phyloP scores from a whole-genome alignment of 2,329 filamentous ascomycete genomes.

The Periconia macrospinosa region DNA sequence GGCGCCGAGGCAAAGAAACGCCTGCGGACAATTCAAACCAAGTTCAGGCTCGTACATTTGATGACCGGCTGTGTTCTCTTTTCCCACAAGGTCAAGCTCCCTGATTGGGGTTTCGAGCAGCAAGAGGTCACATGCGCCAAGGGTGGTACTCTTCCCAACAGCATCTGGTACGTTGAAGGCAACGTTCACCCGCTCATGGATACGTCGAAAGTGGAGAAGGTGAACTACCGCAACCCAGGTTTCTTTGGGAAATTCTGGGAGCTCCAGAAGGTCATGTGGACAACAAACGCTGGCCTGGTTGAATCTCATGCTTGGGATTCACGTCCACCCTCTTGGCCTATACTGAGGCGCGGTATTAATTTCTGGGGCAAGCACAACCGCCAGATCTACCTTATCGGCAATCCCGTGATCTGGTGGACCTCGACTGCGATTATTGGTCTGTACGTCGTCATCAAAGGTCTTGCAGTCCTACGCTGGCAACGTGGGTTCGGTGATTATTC shows the following conservation, averaged over 20 bases:
- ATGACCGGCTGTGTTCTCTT: conserved; percentile 98
- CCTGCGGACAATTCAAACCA: conserved; percentile 90
- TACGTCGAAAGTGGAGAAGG: conserved; percentile 70
- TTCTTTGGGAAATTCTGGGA: conserved; percentile 99
- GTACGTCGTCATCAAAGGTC: conserved; percentile 82
- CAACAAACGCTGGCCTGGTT: conserved; percentile 91
- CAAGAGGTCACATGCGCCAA: conserved; percentile 98
- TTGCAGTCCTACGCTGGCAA: conserved; percentile 91
- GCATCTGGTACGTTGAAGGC: conserved; percentile 92
- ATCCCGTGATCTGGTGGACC: conserved; percentile 86
- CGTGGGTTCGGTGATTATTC: conserved; percentile 86
- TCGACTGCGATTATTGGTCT: conserved; percentile 75
- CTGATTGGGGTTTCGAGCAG: conserved; percentile 96
- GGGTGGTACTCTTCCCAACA: conserved; percentile 90
- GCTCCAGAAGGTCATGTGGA: conserved; percentile 98
- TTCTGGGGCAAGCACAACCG: conserved; percentile 93
- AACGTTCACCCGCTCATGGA: conserved; percentile 57
- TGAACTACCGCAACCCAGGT: conserved; percentile 91
- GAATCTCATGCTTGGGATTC: conserved; percentile 99
- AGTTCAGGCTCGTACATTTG: conserved; percentile 91
- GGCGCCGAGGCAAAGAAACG: conserved; percentile 78
- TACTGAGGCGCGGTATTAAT: conserved; percentile 92
- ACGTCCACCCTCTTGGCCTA: conserved; percentile 88
- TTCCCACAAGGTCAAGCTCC: conserved; percentile 98
- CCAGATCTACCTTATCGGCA: conserved; percentile 95